These are phyloP conservation scores for Phytophthora lateralis DNA, from an alignment of 352 stramenopile species.

Conservation along the genomic window DNA sequence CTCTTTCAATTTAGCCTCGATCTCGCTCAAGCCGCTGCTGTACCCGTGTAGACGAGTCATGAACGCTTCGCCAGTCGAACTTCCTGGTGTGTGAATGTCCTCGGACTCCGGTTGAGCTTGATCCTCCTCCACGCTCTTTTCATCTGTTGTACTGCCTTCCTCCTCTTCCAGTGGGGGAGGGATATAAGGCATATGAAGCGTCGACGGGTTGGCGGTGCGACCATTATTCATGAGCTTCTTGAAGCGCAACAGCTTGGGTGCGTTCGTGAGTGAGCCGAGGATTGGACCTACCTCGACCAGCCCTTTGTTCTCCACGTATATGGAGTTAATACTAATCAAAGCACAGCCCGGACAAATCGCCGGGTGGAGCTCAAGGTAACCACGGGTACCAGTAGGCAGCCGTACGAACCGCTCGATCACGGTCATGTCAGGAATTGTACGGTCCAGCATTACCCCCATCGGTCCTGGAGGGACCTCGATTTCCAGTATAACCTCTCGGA, in stretches of 20 bases:
- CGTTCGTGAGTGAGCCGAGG: slow-evolving; percentile 56
- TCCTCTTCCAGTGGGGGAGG: slow-evolving; percentile 61
- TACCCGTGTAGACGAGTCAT: slow-evolving; percentile 55
- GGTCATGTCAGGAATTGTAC: slow-evolving; percentile 78
- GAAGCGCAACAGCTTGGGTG: slow-evolving; percentile 78
- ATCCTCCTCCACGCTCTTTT: slow-evolving; percentile 22
- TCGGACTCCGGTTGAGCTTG: slow-evolving; percentile 29
- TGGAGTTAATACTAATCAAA: slow-evolving; percentile 80
- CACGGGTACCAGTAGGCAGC: slow-evolving; percentile 66
- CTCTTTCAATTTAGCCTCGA: slow-evolving; percentile 61
- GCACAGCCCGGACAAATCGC: slow-evolving; percentile 80
- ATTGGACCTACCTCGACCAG: slow-evolving; percentile 77
- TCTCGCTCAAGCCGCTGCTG: slow-evolving; percentile 44
- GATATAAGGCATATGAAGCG: slow-evolving; percentile 70
- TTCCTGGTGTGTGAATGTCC: slow-evolving; percentile 22
- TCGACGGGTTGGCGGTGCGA: slow-evolving; percentile 74
- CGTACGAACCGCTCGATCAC: slow-evolving; percentile 81
- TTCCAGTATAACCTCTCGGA: slow-evolving; percentile 83
- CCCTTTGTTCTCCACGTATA: slow-evolving; percentile 73
- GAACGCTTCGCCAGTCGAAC: slow-evolving; percentile 36
- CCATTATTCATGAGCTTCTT: slow-evolving; percentile 85
- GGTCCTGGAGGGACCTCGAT: slow-evolving; percentile 79
- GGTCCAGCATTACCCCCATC: slow-evolving; percentile 85
- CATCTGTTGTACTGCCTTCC: slow-evolving; percentile 22
- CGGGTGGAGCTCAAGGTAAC: slow-evolving; percentile 81